Evolutionary conservation across 2,329 filamentous ascomycete genomes (phyloP).

Genomic region (Trichothecium roseum): DNA sequence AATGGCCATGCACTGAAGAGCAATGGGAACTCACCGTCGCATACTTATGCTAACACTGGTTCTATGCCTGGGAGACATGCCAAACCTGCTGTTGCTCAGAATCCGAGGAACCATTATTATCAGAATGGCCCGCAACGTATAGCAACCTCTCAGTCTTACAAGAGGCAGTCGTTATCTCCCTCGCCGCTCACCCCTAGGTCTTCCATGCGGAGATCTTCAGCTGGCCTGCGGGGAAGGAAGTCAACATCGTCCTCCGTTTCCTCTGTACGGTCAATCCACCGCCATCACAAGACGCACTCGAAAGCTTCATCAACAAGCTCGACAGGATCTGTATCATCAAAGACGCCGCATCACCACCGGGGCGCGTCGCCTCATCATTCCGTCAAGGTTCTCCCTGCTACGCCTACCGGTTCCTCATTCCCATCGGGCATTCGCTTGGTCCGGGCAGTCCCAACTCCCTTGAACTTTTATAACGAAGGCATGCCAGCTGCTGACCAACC

Average conservation of each 20-base stretch:
- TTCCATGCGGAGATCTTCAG: constrained; percentile 72
- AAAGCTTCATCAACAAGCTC: constrained; percentile 92
- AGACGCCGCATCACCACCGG: constrained; percentile 46
- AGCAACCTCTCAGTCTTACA: constrained; percentile 34
- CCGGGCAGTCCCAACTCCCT: constrained; percentile 42
- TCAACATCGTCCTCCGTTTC: constrained; percentile 94
- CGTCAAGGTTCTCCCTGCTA: constrained; percentile 90
- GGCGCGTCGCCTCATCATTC: constrained; percentile 76
- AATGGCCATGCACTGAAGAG: constrained; percentile 35
- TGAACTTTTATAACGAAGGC: constrained; percentile 47
- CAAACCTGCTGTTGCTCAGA: constrained; percentile 9
- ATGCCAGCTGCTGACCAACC: constrained; percentile 32
- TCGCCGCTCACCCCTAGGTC: constrained; percentile 81
- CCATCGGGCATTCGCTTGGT: constrained; percentile 81
- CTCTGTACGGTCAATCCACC: constrained; percentile 83
- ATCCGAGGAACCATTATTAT: constrained; percentile 12
- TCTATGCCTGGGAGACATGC: neutral
- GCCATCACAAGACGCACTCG: constrained; percentile 77
- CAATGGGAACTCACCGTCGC: constrained; percentile 5
- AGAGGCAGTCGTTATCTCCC: constrained; percentile 75
- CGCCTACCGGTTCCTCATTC: constrained; percentile 64
- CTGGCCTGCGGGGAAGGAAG: constrained; percentile 79
- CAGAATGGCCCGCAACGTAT: constrained; percentile 15
- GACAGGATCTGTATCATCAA: constrained; percentile 62
- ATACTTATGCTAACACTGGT: neutral